Base-by-base conservation (phyloP, 1,284 basidiomycete species). In the Ustanciosporium gigantosporum region DNA sequence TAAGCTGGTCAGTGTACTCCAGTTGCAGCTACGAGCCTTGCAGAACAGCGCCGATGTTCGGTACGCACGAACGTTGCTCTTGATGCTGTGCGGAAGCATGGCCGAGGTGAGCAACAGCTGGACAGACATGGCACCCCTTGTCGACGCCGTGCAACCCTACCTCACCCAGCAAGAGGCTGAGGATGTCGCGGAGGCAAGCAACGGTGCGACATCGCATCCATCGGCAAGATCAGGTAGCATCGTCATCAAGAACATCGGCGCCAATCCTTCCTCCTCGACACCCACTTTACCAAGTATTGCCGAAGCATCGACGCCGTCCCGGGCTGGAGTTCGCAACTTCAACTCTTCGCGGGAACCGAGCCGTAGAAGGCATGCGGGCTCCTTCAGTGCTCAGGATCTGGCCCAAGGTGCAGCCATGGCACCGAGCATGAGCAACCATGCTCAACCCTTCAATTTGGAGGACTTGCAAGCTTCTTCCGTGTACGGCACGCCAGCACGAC, bases 61-160 rank as follows among this genome's bases (percentile, higher is more conserved):
- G 15, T 95, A 91, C 78, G 86, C 91, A 24, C 83, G 94, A 25
- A 90, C 90, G 61, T 84, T 97, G 74, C 79, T 96, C 31, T 80
- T 97, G 43, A 88, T 90, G 79, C 83, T 98, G 22, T 93, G 92
- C 72, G 93, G 91, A 5, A 89, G 90, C 14, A 87, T 88, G 73
- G 89, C 87, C 3, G 95, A 99, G 79, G 86, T 97, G 36, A 86
- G 87, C 2, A 84, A 84, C 66, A 87, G 91, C 13, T 98, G 94
- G 92, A 83, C 84, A 68, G 80, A 82, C 17, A 88, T 97, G 81
- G 81, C 83, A 5, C 87, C 87, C 3, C 83, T 91, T 25, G 80
- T 91, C 2, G 85, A 86, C 20, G 83, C 85, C 13, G 84, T 94
- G 8, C 50, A 58, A 25, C 67, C 67, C 5, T 74, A 64, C 36